These are phyloP conservation scores for Calonectria pteridis DNA, from an alignment of 2,329 filamentous ascomycete species.

Conservation along the genomic window DNA sequence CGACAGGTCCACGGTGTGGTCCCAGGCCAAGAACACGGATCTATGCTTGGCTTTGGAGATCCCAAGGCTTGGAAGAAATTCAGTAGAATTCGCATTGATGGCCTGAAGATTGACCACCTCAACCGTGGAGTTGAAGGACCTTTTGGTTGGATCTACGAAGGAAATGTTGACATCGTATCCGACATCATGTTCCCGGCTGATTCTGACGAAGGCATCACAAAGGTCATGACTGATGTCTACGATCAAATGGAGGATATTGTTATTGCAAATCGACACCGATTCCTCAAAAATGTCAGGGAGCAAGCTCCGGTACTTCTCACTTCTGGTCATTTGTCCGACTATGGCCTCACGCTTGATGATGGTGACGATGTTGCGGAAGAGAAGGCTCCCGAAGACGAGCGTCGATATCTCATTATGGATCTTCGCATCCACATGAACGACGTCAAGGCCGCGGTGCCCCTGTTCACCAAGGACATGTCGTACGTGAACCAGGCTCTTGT, in stretches of 20 bases:
- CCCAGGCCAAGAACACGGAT: constrained; percentile 67
- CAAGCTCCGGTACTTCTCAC: constrained; percentile 44
- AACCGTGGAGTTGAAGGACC: constrained; percentile 94
- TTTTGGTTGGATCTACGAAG: constrained; percentile 98
- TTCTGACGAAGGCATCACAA: constrained; percentile 87
- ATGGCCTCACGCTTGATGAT: constrained; percentile 29
- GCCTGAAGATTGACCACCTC: constrained; percentile 93
- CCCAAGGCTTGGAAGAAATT: constrained; percentile 93
- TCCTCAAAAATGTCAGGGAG: constrained; percentile 64
- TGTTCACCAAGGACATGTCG: constrained; percentile 91
- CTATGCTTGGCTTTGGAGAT: constrained; percentile 70
- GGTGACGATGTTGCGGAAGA: constrained; percentile 26
- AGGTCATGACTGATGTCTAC: constrained; percentile 97
- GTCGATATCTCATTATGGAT: constrained; percentile 91
- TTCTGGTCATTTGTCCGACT: constrained; percentile 51
- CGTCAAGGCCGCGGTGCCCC: constrained; percentile 89
- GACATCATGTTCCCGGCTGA: constrained; percentile 96
- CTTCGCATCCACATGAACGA: constrained; percentile 95
- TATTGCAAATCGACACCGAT: constrained; percentile 77
- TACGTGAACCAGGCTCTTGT: constrained; percentile 98
- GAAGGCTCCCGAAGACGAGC: constrained; percentile 65
- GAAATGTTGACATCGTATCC: constrained; percentile 95
- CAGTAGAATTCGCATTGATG: constrained; percentile 91
- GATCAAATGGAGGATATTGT: constrained; percentile 95
- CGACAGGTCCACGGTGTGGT: constrained; percentile 87